Conservation (phyloP, 768 basidiomycete genomes). For the Boletus reticulatus region DNA sequence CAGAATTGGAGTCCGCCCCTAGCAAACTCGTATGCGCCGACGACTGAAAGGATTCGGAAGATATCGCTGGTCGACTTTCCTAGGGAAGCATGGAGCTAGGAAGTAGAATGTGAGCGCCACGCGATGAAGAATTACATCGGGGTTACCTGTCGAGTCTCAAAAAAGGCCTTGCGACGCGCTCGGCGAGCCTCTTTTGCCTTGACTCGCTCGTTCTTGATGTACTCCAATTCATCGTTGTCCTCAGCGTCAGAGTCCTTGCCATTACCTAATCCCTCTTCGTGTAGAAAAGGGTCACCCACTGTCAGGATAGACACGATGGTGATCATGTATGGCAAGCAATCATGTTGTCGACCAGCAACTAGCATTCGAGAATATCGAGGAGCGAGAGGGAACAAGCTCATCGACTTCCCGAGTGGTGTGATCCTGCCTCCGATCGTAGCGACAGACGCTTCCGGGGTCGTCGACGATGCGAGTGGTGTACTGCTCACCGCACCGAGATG, state of each 20-base stretch:
- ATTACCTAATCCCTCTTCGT: slow-evolving; percentile 64
- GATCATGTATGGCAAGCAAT: slow-evolving; percentile 89
- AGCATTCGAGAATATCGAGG: slow-evolving; percentile 97
- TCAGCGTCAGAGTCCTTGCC: slow-evolving; percentile 42
- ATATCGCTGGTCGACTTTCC: slow-evolving; percentile 83
- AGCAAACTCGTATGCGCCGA: slow-evolving; percentile 94
- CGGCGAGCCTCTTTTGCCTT: slow-evolving; percentile 58
- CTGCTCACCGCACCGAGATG: slow-evolving; percentile 79
- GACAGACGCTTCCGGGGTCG: slow-evolving; percentile 8
- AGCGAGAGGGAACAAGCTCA: slow-evolving; percentile 92
- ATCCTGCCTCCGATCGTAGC: slow-evolving; percentile 57
- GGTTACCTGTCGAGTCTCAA: slow-evolving; percentile 74
- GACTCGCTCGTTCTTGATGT: slow-evolving; percentile 46
- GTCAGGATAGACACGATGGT: slow-evolving; percentile 88
- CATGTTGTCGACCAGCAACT: slow-evolving; percentile 81
- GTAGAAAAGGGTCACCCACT: slow-evolving; percentile 94
- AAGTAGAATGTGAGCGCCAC: not conserved
- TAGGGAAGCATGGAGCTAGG: slow-evolving; percentile 72
- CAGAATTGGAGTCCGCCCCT: slow-evolving; percentile 83
- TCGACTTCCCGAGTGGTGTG: slow-evolving; percentile 86
- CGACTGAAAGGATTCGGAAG: slow-evolving; percentile 86
- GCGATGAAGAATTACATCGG: not conserved
- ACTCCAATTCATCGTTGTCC: slow-evolving; percentile 35
- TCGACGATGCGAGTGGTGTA: slow-evolving; percentile 24
- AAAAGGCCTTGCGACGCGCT: slow-evolving; percentile 72